A percentile compares a stretch with the other conserved stretches of the same genome.
These are phyloP conservation scores for Aspergillus conjunctus DNA, from an alignment of 495 filamentous ascomycete genomes.

Conservation along the genomic window DNA sequence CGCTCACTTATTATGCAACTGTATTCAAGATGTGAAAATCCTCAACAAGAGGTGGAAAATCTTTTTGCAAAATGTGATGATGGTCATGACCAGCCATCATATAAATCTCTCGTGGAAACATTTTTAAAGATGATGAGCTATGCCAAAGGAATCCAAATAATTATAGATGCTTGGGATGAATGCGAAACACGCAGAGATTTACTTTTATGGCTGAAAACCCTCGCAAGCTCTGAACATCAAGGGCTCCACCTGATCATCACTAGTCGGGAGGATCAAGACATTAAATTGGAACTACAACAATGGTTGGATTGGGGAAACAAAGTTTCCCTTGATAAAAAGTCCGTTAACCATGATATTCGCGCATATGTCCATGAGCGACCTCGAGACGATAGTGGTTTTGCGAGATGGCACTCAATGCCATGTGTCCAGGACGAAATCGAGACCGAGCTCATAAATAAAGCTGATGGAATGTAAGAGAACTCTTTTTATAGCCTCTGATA, in stretches of 20 bases:
- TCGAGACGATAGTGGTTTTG: slow-evolving; percentile 17
- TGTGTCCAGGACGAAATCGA: slow-evolving; percentile 29
- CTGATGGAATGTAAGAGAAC: slow-evolving; percentile 39
- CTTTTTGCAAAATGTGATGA: slow-evolving; percentile 20
- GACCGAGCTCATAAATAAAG: slow-evolving; percentile 29
- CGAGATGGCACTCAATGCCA: slow-evolving; percentile 24
- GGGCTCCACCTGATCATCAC: slow-evolving; percentile 21
- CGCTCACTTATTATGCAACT: slow-evolving; percentile 33
- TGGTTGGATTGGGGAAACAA: slow-evolving; percentile 23
- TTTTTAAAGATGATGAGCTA: slow-evolving; percentile 14
- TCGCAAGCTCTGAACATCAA: slow-evolving; percentile 16
- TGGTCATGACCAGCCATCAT: slow-evolving; percentile 14
- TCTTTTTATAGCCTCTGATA: neutral
- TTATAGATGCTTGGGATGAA: slow-evolving; percentile 41
- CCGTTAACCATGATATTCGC: slow-evolving; percentile 29
- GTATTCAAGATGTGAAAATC: slow-evolving; percentile 14
- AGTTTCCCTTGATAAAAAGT: slow-evolving; percentile 13
- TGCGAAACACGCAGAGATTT: slow-evolving; percentile 23
- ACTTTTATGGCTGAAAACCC: slow-evolving; percentile 20
- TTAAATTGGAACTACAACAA: slow-evolving; percentile 33
- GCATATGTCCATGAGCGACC: slow-evolving; percentile 22
- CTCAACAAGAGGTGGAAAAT: slow-evolving; percentile 13
- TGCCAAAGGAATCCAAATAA: slow-evolving; percentile 25
- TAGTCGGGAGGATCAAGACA: slow-evolving; percentile 31
- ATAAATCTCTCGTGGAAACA: slow-evolving; percentile 11